These are phyloP conservation scores for Actinomortierella ambigua DNA, from an alignment of 371 early-diverging fungal genomes.

Conservation along the genomic window DNA sequence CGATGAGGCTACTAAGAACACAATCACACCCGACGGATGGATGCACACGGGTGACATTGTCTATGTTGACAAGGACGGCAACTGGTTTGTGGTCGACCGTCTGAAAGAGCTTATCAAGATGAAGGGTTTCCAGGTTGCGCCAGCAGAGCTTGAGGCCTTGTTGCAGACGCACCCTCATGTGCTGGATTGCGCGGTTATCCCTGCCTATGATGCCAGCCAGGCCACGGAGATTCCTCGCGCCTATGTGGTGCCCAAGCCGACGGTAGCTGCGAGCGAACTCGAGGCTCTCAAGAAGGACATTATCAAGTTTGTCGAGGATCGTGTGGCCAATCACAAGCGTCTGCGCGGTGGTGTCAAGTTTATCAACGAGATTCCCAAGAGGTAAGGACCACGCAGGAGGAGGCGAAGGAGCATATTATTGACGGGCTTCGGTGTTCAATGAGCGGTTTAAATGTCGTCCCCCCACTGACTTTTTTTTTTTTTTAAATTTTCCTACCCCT, in stretches of 20 bases:
- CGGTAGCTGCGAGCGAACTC: constrained; percentile 17
- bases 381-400: too few species aligned
- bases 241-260: constrained; percentile 65
- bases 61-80: constrained; percentile 58
- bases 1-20: constrained; percentile 65
- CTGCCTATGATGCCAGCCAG: constrained; percentile 59
- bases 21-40: constrained; percentile 74
- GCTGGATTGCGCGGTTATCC: constrained; percentile 79
- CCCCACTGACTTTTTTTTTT: too few species aligned
- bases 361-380: constrained; percentile 78
- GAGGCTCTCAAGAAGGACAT: constrained; percentile 58
- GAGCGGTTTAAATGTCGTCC: too few species aligned
- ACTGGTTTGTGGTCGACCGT: constrained; percentile 70
- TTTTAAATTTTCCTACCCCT: too few species aligned
- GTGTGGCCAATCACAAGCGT: constrained; percentile 77
- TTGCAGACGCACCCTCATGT: constrained; percentile 72
- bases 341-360: constrained; percentile 83
- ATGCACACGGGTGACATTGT: constrained; percentile 88
- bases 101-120: constrained; percentile 81
- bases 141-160: constrained; percentile 86
- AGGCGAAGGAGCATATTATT: too few species aligned
- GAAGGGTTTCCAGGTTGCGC: constrained; percentile 83
- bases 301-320: constrained; percentile 57
- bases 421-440: too few species aligned
- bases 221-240: constrained; percentile 86